These are phyloP conservation scores for Plasmodium gonderi DNA, from an alignment of 169 alveolate species.

Conservation along the genomic window DNA sequence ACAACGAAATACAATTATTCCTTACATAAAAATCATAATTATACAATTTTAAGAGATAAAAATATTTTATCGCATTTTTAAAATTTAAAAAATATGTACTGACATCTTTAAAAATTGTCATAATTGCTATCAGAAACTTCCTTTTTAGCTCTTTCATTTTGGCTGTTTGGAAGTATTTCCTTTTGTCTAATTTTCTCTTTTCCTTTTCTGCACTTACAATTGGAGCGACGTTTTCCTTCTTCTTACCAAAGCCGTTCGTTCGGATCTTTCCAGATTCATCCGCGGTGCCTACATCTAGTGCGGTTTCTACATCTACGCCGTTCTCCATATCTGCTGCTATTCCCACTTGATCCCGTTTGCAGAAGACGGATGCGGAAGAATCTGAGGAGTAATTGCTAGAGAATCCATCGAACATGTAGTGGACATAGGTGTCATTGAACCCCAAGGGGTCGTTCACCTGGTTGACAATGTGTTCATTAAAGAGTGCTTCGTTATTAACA, in stretches of 20 bases:
- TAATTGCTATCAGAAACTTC: slow-evolving; percentile 8
- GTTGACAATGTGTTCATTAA: slow-evolving; percentile 8
- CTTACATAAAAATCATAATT: slow-evolving; percentile 32
- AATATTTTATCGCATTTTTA: slow-evolving; percentile 63
- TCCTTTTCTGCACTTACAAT: not conserved
- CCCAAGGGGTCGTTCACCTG: not conserved
- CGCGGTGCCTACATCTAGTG: too few species aligned
- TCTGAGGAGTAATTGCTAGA: slow-evolving; percentile 73
- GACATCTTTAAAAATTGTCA: slow-evolving; percentile 28
- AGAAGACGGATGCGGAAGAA: not conserved
- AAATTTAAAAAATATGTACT: slow-evolving; percentile 41
- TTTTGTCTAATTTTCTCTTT: slow-evolving; percentile 17
- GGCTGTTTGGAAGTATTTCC: slow-evolving; percentile 45
- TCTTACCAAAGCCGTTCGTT: not conserved
- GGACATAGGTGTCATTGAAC: slow-evolving; percentile 1
- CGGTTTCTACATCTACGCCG: not conserved
- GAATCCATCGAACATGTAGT: slow-evolving; percentile 62
- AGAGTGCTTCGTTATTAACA: not conserved
- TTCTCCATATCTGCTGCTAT: not conserved
- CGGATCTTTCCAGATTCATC: too few species aligned
- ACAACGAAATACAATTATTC: not conserved
- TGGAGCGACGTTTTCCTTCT: not conserved
- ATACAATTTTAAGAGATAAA: slow-evolving; percentile 37
- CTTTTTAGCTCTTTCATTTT: slow-evolving; percentile 34
- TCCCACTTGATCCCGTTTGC: not conserved